Evolutionary conservation across 768 basidiomycete genomes (phyloP).

Genomic region (Ephemerocybe angulata): DNA sequence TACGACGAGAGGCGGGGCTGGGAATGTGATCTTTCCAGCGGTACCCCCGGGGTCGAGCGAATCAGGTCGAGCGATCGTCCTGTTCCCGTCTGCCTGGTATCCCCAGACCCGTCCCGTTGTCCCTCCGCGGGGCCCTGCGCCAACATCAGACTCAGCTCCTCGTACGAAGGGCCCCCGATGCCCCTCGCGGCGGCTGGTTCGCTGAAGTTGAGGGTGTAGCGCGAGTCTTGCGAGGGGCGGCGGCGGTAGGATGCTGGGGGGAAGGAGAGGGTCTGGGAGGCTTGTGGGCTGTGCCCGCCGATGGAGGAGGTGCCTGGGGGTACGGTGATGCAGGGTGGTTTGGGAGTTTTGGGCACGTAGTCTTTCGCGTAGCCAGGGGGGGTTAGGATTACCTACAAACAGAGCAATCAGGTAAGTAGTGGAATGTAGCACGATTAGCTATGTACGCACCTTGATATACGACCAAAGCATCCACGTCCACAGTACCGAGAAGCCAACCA

Average conservation of each 20-base stretch:
- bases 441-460: conserved; percentile 63
- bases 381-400: conserved; percentile 54
- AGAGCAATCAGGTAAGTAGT: too few relatives aligned
- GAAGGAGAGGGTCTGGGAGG: conserved; percentile 2
- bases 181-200: conserved; percentile 13
- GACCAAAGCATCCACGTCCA: conserved; percentile 73
- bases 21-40: too few relatives aligned
- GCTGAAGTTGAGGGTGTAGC: neutral
- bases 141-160: too few relatives aligned
- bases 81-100: too few relatives aligned
- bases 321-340: neutral
- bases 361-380: conserved; percentile 67
- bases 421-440: too few relatives aligned
- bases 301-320: neutral
- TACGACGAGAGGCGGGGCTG: too few relatives aligned
- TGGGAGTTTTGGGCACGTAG: conserved; percentile 30
- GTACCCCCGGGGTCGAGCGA: too few relatives aligned
- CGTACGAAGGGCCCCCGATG: too few relatives aligned
- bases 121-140: too few relatives aligned
- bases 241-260: neutral
- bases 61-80: too few relatives aligned
- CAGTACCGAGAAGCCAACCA: conserved; percentile 61
- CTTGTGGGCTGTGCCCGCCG: neutral
- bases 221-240: neutral
- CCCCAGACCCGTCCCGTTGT: too few relatives aligned